Conservation (phyloP, 352 stramenopile species). For the Pythium pyrilobum region DNA sequence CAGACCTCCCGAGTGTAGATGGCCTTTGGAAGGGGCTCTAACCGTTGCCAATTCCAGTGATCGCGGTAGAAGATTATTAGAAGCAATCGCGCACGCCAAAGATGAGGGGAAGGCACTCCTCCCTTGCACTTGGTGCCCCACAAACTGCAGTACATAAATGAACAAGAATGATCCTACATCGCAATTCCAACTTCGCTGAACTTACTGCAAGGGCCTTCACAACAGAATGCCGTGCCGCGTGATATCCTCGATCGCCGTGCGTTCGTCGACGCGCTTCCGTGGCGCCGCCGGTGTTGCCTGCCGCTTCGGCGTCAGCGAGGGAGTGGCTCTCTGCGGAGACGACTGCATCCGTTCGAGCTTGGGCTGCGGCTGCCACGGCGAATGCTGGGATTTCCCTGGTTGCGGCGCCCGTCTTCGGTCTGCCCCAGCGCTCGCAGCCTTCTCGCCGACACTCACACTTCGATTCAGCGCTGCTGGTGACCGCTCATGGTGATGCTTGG, state of each 20-base stretch:
- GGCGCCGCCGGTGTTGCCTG: background rate
- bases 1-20: too few species aligned
- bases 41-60: too few species aligned
- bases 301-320: background rate
- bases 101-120: too few species aligned
- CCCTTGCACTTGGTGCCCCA: too few species aligned
- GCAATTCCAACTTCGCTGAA: background rate
- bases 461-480: too few species aligned
- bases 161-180: background rate
- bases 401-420: background rate
- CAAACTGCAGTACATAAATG: background rate
- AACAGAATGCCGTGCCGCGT: slow-evolving; percentile 7
- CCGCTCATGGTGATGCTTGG: too few species aligned
- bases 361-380: background rate
- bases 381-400: background rate
- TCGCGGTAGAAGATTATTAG: too few species aligned
- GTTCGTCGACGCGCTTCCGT: slow-evolving; percentile 9
- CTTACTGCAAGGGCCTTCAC: background rate
- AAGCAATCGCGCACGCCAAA: too few species aligned
- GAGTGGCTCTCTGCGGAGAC: too few species aligned
- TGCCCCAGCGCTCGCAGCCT: background rate
- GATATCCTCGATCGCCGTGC: slow-evolving; percentile 12
- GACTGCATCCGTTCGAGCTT: too few species aligned
- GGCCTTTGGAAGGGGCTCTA: too few species aligned
- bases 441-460: too few species aligned